Evolutionary conservation across 768 basidiomycete genomes (phyloP).

Genomic region (Polyporus arcularius): DNA sequence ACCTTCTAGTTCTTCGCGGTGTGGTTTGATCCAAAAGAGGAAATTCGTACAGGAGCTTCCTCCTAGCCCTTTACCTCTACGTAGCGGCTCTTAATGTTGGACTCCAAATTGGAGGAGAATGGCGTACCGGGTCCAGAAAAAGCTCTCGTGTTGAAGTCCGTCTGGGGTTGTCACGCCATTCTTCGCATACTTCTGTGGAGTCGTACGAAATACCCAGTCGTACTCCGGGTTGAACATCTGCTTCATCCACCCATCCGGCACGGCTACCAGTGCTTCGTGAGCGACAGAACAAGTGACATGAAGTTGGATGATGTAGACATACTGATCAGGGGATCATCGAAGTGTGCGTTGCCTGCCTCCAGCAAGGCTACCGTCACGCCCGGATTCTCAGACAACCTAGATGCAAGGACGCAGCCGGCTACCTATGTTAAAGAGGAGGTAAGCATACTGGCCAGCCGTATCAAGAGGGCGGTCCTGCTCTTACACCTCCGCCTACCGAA

Average conservation of each 20-base stretch:
- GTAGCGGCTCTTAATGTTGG: background rate
- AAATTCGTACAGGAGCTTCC: constrained; percentile 51
- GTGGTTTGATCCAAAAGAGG: constrained; percentile 32
- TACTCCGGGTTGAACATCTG: constrained; percentile 18
- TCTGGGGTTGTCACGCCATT: background rate
- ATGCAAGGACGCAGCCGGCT: constrained; percentile 42
- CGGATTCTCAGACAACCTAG: constrained; percentile 38
- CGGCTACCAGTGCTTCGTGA: background rate
- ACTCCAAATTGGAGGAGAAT: background rate
- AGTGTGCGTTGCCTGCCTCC: constrained; percentile 30
- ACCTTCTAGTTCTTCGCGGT: constrained; percentile 33
- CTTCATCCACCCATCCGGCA: constrained; percentile 1
- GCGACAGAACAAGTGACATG: background rate
- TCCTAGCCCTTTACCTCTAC: constrained; percentile 28
- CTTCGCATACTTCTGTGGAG: background rate
- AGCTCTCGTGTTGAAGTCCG: background rate
- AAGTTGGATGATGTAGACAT: background rate
- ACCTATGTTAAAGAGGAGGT: constrained; percentile 8
- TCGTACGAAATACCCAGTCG: constrained; percentile 19
- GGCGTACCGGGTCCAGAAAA: background rate
- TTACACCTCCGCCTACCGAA: constrained; percentile 2
- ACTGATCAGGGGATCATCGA: constrained; percentile 10
- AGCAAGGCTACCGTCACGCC: constrained; percentile 37
- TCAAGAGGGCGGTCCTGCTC: background rate
- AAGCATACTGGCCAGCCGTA: background rate